phyloP scores from a whole-genome alignment of 768 basidiomycete species.

The Tulasnella sp. region DNA sequence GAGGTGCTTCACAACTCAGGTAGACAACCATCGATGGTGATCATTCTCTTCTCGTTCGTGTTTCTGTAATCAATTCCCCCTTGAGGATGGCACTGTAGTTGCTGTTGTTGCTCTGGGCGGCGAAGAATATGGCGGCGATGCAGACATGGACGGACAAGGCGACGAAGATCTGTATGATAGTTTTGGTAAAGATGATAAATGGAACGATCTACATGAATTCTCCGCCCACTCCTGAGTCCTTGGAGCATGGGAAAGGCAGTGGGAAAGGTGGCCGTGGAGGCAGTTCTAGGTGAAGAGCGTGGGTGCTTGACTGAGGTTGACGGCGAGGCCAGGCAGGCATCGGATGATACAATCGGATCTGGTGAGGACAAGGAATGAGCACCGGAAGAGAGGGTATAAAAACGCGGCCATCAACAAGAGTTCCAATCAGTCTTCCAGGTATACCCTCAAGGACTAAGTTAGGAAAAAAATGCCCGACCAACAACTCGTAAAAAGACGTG shows the following conservation, averaged over 20 bases:
- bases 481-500: neutral
- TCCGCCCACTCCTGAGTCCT: too few relatives aligned
- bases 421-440: constrained; percentile 77
- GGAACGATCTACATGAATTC: too few relatives aligned
- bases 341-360: too few relatives aligned
- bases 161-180: constrained; percentile 83
- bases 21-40: too few relatives aligned
- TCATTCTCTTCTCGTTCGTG: too few relatives aligned
- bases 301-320: too few relatives aligned
- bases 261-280: too few relatives aligned
- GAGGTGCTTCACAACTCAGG: too few relatives aligned
- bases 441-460: constrained; percentile 84
- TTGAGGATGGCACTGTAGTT: constrained; percentile 55
- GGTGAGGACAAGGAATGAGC: constrained; percentile 91
- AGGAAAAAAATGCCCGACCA: neutral
- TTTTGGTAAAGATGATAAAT: too few relatives aligned
- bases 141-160: constrained; percentile 87
- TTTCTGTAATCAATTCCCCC: constrained; percentile 73
- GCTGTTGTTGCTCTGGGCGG: constrained; percentile 46
- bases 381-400: constrained; percentile 48
- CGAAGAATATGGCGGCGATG: constrained; percentile 82
- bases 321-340: too few relatives aligned
- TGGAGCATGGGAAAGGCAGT: too few relatives aligned
- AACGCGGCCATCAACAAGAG: constrained; percentile 78
- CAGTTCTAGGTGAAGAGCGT: too few relatives aligned